These are phyloP conservation scores for Curvularia spicifera DNA, from an alignment of 2,329 filamentous ascomycete genomes.

Conservation along the genomic window DNA sequence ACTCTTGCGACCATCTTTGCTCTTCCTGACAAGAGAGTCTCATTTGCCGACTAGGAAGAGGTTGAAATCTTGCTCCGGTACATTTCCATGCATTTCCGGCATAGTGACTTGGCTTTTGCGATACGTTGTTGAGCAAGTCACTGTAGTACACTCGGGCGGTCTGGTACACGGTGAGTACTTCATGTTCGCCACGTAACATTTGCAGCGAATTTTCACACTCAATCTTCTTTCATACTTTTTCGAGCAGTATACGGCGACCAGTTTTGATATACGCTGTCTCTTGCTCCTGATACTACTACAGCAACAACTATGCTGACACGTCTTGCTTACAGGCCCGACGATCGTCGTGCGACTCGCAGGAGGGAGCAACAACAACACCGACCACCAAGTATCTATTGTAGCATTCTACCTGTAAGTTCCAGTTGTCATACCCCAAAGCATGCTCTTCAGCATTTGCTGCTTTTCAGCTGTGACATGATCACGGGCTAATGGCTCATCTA, in stretches of 20 bases:
- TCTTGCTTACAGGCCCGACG: conserved; percentile 23
- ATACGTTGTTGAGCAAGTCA: conserved; percentile 29
- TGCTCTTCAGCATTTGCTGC: background rate
- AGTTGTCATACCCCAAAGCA: background rate
- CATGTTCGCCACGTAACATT: conserved; percentile 16
- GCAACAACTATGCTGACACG: conserved; percentile 23
- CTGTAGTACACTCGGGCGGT: conserved; percentile 24
- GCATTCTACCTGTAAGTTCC: conserved; percentile 22
- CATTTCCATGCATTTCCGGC: conserved; percentile 24
- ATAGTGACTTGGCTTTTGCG: conserved; percentile 23
- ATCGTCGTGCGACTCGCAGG: background rate
- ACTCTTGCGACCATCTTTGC: conserved; percentile 24
- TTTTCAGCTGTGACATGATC: conserved; percentile 10
- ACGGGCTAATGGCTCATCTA: conserved; percentile 29
- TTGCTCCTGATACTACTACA: conserved; percentile 14
- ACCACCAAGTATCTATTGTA: background rate
- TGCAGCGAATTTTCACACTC: background rate
- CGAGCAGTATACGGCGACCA: background rate
- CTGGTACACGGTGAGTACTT: conserved; percentile 32
- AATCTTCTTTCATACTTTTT: background rate
- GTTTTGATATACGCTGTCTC: background rate
- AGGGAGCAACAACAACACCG: background rate
- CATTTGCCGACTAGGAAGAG: background rate
- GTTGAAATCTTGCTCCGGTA: conserved; percentile 1
- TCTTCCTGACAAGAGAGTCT: conserved; percentile 15